Evolutionary conservation across 768 basidiomycete species (phyloP), one percentile per base, ranked within the genome.

Genomic region (Candolleomyces efflorescens): DNA sequence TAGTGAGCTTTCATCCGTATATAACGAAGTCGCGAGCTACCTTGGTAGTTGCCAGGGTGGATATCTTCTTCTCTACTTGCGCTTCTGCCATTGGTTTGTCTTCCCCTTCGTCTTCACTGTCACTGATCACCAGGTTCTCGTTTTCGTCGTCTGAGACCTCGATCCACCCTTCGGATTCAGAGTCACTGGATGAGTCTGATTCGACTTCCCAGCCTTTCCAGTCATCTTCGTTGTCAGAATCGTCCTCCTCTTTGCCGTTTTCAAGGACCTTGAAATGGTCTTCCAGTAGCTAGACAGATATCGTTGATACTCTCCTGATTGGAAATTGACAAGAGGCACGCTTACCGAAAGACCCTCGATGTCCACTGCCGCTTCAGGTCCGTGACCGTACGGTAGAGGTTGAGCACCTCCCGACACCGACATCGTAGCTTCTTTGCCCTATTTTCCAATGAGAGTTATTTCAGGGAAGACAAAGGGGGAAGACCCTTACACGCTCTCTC

Each of bases 201-300:
- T 90, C 91, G 32, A 89, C 80, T 26, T 94, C 90, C 95, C 95
- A 98, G 44, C 87, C 86, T 15, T 92, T 78, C 94, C 94, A 96
- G 5, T 81, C 79, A 9, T 75, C 79, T 23, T 32, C 32, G 32
- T 32, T 32, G 32, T 74, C 80, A 24, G 70, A 65, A 23, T 69
- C 68, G n/a, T 77, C 81, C 7, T 79, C 81, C 64, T 89, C 91
- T 57, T 85, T 83, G 17, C 84, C 83, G 24, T 89, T 75, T 63
- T 83, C 80, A 59, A 84, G 80, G 48, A 26, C 49, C 20, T 51
- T 51, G 20, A 96, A 73, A 69, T 98, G 93, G 60, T 92, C 89
- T 72, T 96, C 94, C 22, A 97, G 78, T 9, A 96, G 83, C 94
- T 95, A 63, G 32, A 5, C 32, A 23, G 20, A 59, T 24, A 13